phyloP scores from a whole-genome alignment of 805 yeast genomes.

The Metschnikowia matae region DNA sequence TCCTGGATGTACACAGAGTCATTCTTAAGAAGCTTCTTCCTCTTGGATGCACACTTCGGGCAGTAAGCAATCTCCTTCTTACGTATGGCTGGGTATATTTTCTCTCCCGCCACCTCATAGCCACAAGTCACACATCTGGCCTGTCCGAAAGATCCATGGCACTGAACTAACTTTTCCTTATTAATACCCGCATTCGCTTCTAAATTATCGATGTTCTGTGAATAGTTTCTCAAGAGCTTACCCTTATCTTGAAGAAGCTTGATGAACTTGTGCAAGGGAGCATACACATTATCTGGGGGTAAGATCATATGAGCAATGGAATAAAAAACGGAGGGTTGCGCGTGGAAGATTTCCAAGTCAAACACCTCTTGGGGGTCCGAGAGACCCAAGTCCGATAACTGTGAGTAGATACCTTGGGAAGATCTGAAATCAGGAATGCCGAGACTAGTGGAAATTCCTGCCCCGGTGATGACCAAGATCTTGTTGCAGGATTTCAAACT shows the following conservation, averaged over 20 bases:
- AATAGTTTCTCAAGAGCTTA: constrained; percentile 76
- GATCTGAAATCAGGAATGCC: constrained; percentile 95
- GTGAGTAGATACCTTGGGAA: constrained; percentile 76
- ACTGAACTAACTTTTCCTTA: constrained; percentile 68
- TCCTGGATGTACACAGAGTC: constrained; percentile 37
- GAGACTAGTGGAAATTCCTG: constrained; percentile 84
- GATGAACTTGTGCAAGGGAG: constrained; percentile 82
- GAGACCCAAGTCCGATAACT: constrained; percentile 61
- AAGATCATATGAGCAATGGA: constrained; percentile 81
- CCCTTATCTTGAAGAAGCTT: constrained; percentile 68
- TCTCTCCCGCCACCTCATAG: constrained; percentile 60
- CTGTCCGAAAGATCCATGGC: constrained; percentile 89
- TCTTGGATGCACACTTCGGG: constrained; percentile 53
- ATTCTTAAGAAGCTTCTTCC: constrained; percentile 26
- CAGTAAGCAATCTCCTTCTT: constrained; percentile 64
- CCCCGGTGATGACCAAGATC: constrained; percentile 80
- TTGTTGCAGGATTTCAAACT: constrained; percentile 29
- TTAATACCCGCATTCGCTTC: constrained; percentile 77
- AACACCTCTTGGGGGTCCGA: constrained; percentile 91
- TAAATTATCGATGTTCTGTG: constrained; percentile 86
- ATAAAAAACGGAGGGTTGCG: constrained; percentile 77
- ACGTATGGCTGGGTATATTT: constrained; percentile 57
- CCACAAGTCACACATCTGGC: constrained; percentile 83
- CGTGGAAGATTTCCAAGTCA: constrained; percentile 63
- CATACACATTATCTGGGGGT: constrained; percentile 63